phyloP scores from a whole-genome alignment of 441 rosid species.

The Syzygium syzygioides region DNA sequence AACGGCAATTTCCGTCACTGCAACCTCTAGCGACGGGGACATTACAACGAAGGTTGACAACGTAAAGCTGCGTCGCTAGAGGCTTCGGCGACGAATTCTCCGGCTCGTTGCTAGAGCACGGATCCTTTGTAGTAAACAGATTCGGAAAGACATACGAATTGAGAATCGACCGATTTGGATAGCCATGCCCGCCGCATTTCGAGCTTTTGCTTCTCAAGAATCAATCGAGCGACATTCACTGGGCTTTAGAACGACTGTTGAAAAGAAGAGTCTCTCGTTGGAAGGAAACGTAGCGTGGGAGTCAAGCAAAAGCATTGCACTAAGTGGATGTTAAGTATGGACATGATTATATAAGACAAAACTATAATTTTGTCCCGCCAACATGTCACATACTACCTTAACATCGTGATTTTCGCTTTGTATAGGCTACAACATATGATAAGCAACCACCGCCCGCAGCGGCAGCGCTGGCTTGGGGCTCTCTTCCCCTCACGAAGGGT shows the following conservation, averaged over 20 bases:
- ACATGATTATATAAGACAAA: neutral
- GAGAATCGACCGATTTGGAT: neutral
- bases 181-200: neutral
- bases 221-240: neutral
- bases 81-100: neutral
- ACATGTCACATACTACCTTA: neutral
- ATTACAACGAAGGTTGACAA: neutral
- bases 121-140: neutral
- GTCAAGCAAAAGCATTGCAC: neutral
- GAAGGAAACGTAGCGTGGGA: neutral
- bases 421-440: neutral
- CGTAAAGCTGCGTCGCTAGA: neutral
- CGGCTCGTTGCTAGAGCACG: neutral
- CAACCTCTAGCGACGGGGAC: neutral
- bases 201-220: neutral
- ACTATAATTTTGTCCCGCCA: neutral
- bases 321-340: neutral
- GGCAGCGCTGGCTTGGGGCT: too few relatives aligned
- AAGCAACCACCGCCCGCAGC: too few relatives aligned
- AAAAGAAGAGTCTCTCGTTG: neutral
- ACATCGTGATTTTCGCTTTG: neutral
- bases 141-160: neutral
- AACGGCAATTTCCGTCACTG: neutral
- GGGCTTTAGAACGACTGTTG: neutral
- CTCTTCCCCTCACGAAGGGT: too few relatives aligned